A percentile compares a stretch with the other conserved stretches of the same genome.
Conservation (phyloP, 768 basidiomycete species). For the Pholiota microspora region DNA sequence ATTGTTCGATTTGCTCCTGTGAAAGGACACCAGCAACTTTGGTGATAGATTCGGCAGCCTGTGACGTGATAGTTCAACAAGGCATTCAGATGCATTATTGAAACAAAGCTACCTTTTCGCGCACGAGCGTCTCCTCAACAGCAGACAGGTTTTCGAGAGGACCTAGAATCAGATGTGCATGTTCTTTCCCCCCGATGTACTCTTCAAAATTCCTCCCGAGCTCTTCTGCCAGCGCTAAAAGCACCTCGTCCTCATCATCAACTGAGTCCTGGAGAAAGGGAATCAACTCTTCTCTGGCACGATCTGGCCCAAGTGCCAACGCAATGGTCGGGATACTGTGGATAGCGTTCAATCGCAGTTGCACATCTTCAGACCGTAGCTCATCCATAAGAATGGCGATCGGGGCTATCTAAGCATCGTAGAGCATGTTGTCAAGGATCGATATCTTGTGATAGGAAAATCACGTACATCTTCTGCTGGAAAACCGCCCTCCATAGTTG, state of each 20-base stretch:
- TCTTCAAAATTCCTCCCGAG: constrained; percentile 90
- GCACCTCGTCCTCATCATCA: constrained; percentile 98
- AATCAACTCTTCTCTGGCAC: constrained; percentile 92
- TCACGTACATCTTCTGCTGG: constrained; percentile 64
- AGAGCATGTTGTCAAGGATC: constrained; percentile 21
- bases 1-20: constrained; percentile 78
- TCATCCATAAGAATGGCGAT: constrained; percentile 98
- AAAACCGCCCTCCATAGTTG: constrained; percentile 65
- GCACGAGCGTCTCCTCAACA: constrained; percentile 95
- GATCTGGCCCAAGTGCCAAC: constrained; percentile 91
- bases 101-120: constrained; percentile 77
- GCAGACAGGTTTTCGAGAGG: constrained; percentile 94
- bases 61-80: constrained; percentile 10
- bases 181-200: constrained; percentile 87
- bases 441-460: constrained; percentile 13
- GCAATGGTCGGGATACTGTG: constrained; percentile 98
- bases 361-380: constrained; percentile 95
- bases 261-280: constrained; percentile 99
- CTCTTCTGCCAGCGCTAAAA: constrained; percentile 94
- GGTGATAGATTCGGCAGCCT: constrained; percentile 97
- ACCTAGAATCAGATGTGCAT: constrained; percentile 85
- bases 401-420: constrained; percentile 69
- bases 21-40: constrained; percentile 81
- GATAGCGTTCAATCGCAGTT: constrained; percentile 93
- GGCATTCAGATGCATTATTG: constrained; percentile 6